A percentile compares a stretch with the other conserved stretches of the same genome.
phyloP scores from a whole-genome alignment of 371 early-diverging fungal genomes.

The Mortierella sp. region DNA sequence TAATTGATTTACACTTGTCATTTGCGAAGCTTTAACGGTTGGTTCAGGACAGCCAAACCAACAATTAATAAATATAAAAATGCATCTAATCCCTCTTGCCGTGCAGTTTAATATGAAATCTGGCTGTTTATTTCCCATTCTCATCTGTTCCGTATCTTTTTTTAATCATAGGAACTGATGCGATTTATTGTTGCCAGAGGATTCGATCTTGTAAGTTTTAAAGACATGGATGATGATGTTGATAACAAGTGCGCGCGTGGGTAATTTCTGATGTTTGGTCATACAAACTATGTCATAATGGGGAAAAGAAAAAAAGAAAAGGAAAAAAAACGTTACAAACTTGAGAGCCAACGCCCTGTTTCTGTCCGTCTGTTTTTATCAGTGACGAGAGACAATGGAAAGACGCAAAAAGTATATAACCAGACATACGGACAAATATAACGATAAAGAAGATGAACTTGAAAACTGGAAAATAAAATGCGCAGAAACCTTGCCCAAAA shows the following conservation, averaged over 20 bases:
- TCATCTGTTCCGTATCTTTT: background rate
- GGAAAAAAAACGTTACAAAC: background rate
- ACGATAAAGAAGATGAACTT: background rate
- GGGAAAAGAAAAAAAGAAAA: background rate
- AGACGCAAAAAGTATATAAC: background rate
- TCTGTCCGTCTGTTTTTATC: too few relatives aligned
- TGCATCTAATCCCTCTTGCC: background rate
- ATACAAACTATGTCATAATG: constrained; percentile 14
- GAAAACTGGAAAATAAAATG: constrained; percentile 4
- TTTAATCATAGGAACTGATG: constrained; percentile 60
- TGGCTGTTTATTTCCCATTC: background rate
- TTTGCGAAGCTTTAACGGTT: too few relatives aligned
- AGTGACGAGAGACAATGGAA: too few relatives aligned
- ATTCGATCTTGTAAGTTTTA: constrained; percentile 66
- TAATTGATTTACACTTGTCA: too few relatives aligned
- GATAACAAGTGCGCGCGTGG: constrained; percentile 3
- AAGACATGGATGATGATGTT: background rate
- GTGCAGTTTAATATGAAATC: background rate
- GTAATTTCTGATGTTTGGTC: background rate
- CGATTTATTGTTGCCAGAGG: constrained; percentile 75
- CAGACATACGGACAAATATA: background rate
- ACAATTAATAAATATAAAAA: too few relatives aligned
- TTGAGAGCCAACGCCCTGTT: too few relatives aligned
- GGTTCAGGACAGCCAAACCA: too few relatives aligned
- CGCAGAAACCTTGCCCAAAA: background rate